Percentiles rank a stretch among this genome's conserved stretches.
Conservation (phyloP, 805 yeast species). For the Metschnikowia lochheadii region DNA sequence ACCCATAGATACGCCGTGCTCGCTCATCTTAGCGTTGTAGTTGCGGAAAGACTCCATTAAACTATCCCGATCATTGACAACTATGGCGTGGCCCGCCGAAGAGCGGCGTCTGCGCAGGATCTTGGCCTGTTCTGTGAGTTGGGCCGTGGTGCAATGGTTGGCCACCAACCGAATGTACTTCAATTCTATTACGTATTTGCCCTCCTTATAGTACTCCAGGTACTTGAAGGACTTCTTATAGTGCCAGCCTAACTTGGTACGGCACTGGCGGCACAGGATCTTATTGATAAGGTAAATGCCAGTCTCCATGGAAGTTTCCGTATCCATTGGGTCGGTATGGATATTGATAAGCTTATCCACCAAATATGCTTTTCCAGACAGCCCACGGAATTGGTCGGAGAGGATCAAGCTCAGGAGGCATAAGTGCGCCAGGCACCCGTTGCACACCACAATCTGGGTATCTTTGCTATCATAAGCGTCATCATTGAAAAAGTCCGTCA, state of each 20-base stretch:
- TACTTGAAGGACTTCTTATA: conserved; percentile 35
- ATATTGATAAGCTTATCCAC: conserved; percentile 38
- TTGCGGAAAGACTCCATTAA: conserved; percentile 9
- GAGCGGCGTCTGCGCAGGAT: conserved; percentile 22
- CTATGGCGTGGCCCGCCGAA: conserved; percentile 13
- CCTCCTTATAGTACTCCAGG: conserved; percentile 40
- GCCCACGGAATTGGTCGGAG: conserved; percentile 37
- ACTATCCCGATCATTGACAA: conserved; percentile 6
- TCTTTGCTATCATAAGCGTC: conserved; percentile 33
- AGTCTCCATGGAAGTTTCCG: conserved; percentile 37
- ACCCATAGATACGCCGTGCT: neutral
- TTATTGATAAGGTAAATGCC: conserved; percentile 36
- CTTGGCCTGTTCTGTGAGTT: conserved; percentile 30
- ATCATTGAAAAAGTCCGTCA: conserved; percentile 37
- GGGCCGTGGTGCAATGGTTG: conserved; percentile 33
- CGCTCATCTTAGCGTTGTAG: conserved; percentile 4
- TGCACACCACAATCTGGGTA: conserved; percentile 38
- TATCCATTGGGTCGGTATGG: conserved; percentile 22
- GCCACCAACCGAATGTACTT: conserved; percentile 31
- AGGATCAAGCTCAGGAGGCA: conserved; percentile 35
- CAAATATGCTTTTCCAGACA: conserved; percentile 38
- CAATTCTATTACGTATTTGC: conserved; percentile 42
- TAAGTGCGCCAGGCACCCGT: conserved; percentile 38
- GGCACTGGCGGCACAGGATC: conserved; percentile 39
- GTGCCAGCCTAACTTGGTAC: conserved; percentile 36